A percentile compares a stretch with the other conserved stretches of the same genome.
phyloP scores from a whole-genome alignment of 345 rosid genomes.

The Salix koriyanagi region DNA sequence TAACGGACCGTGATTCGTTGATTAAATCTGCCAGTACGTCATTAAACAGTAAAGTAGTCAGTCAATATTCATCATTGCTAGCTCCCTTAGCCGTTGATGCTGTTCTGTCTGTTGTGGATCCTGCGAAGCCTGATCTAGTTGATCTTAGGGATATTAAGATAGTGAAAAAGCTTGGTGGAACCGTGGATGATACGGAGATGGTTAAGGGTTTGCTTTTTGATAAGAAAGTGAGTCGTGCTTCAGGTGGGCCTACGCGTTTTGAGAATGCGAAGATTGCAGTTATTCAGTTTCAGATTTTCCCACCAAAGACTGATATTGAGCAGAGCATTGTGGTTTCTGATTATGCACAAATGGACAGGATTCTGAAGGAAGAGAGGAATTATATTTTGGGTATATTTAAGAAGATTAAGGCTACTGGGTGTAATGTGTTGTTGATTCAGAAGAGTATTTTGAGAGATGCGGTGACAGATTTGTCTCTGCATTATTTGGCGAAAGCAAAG shows the following conservation, averaged over 20 bases:
- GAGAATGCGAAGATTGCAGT: slow-evolving; percentile 94
- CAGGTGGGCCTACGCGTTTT: slow-evolving; percentile 78
- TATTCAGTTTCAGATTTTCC: slow-evolving; percentile 97
- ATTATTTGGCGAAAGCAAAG: slow-evolving; percentile 88
- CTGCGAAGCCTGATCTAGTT: slow-evolving; percentile 70
- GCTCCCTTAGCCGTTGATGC: slow-evolving; percentile 96
- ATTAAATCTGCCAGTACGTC: slow-evolving; percentile 87
- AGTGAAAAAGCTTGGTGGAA: slow-evolving; percentile 98
- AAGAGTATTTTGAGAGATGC: slow-evolving; percentile 99
- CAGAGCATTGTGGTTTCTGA: slow-evolving; percentile 96
- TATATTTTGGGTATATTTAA: slow-evolving; percentile 94
- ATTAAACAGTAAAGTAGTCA: slow-evolving; percentile 90
- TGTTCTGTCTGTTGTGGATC: slow-evolving; percentile 73
- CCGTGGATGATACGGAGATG: slow-evolving; percentile 91
- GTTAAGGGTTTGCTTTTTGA: slow-evolving; percentile 89
- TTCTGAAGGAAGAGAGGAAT: slow-evolving; percentile 94
- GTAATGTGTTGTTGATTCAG: slow-evolving; percentile 87
- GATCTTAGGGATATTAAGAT: slow-evolving; percentile 93
- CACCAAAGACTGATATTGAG: slow-evolving; percentile 94
- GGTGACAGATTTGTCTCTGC: slow-evolving; percentile 86
- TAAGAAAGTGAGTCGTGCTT: slow-evolving; percentile 87
- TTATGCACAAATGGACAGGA: slow-evolving; percentile 98
- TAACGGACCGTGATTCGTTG: slow-evolving; percentile 77
- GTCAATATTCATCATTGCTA: slow-evolving; percentile 84
- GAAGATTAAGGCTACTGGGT: slow-evolving; percentile 88